Base-by-base conservation (phyloP, 257 asterid species). In the Nicotiana paniculata region DNA sequence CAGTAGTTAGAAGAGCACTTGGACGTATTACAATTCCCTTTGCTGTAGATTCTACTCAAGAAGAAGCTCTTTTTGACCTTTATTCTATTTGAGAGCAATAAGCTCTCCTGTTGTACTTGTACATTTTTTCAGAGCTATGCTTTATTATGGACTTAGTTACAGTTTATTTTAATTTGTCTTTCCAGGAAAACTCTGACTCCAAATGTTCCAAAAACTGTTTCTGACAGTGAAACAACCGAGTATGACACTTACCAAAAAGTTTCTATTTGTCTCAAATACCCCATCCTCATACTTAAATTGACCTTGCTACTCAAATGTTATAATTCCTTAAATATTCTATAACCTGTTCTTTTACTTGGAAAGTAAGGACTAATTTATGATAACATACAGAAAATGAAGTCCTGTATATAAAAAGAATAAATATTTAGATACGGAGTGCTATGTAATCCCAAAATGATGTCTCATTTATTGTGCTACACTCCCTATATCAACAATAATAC, bases 31-130 rank as follows among this genome's bases (percentile, higher is more conserved):
- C 90, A 69, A 82, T 92, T 84, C 95, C 97, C 59, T 84, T 90
- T 70, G 77, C 89, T 77, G 96, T 87, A 79, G 99, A 95, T 93
- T 86, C 90, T 78, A 87, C 92, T 86, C 98, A 95, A 87, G 89
- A 90, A 84, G 97, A 93, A 90, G 97, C 99, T 88, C 75, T 93
- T 59, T 79, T 69, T 35, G 54, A 21, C 58, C 17, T 32, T 58
- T 67, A 17, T 62, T 54, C 18, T 24, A 28, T 18, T 43, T 46
- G 48, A 11, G 43, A 37, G 46, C 12, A 46, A n/a, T 55, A 13
- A 58, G 39, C 16, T n/a, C 79, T 57, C 54, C 58, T 46, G 77
- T 21, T 48, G 65, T 17, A 28, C 51, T 81, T 51, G 17, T 18
- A 17, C 35, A 28, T 6, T 81, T 51, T 64, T 3, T 26, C 77